These are phyloP conservation scores for Aethionema arabicum DNA, from an alignment of 345 rosid genomes.

Conservation along the genomic window DNA sequence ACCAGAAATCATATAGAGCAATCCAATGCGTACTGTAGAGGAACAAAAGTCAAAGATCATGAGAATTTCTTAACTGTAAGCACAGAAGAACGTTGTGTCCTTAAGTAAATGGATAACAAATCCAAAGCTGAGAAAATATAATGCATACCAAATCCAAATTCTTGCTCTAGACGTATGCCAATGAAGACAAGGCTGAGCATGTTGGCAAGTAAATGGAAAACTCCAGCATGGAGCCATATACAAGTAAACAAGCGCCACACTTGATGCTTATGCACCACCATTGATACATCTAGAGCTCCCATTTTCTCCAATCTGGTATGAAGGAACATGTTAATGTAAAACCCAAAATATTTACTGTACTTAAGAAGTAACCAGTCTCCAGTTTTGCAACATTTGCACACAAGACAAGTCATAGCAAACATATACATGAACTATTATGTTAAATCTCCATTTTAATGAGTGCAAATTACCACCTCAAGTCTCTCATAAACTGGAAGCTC, in stretches of 20 bases:
- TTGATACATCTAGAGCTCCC: conserved; percentile 67
- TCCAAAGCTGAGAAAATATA: background rate
- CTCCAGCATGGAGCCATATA: conserved; percentile 97
- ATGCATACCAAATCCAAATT: conserved; percentile 83
- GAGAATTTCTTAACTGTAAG: background rate
- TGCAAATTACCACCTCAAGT: background rate
- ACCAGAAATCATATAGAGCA: conserved; percentile 76
- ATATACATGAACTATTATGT: background rate
- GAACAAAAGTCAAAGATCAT: conserved; percentile 21
- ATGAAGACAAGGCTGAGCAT: conserved; percentile 90
- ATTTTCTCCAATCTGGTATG: conserved; percentile 69
- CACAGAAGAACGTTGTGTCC: background rate
- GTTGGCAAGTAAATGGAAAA: conserved; percentile 86
- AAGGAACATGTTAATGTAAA: conserved; percentile 11
- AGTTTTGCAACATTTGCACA: background rate
- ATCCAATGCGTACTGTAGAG: conserved; percentile 77
- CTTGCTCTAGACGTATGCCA: conserved; percentile 93
- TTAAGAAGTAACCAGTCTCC: background rate
- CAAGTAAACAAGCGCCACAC: conserved; percentile 84
- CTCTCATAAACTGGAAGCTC: background rate
- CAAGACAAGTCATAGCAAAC: background rate
- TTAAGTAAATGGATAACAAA: background rate
- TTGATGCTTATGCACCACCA: conserved; percentile 55
- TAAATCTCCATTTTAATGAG: background rate
- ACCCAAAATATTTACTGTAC: background rate